A percentile compares a stretch with the other conserved stretches of the same genome.
Conservation (phyloP, 345 rosid genomes). For the Euphorbia peplus region DNA sequence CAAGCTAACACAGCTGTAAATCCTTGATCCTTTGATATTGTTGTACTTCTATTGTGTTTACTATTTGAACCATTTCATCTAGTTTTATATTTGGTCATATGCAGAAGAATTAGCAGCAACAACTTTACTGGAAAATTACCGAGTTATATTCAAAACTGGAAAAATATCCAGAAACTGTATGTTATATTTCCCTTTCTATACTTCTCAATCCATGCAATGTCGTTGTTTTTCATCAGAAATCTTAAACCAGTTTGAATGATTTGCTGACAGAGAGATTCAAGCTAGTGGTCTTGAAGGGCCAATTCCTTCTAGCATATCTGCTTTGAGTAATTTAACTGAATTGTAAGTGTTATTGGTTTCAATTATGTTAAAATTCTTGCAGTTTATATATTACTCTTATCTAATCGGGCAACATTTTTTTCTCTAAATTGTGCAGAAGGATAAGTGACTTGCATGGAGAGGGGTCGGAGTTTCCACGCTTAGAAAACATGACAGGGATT, state of each 20-base stretch:
- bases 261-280: constrained; percentile 18
- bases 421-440: constrained; percentile 11
- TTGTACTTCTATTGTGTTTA: not conserved
- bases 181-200: not conserved
- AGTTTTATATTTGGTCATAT: not conserved
- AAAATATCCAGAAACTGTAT: constrained; percentile 10
- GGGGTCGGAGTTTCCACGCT: constrained; percentile 13
- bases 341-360: constrained; percentile 17
- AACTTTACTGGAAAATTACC: constrained; percentile 23
- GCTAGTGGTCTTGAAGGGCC: constrained; percentile 22
- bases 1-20: constrained; percentile 11
- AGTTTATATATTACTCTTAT: not conserved
- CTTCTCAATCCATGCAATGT: not conserved
- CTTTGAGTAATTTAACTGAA: constrained; percentile 13
- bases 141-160: constrained; percentile 11
- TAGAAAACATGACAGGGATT: constrained; percentile 2
- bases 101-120: constrained; percentile 23
- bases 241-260: not conserved
- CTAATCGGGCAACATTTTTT: not conserved
- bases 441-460: constrained; percentile 22
- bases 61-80: not conserved
- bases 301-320: constrained; percentile 15
- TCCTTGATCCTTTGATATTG: not conserved
- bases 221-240: no score
- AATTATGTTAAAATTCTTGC: no score